phyloP scores from a whole-genome alignment of 208 protist species.

The Leishmania gerbilli region DNA sequence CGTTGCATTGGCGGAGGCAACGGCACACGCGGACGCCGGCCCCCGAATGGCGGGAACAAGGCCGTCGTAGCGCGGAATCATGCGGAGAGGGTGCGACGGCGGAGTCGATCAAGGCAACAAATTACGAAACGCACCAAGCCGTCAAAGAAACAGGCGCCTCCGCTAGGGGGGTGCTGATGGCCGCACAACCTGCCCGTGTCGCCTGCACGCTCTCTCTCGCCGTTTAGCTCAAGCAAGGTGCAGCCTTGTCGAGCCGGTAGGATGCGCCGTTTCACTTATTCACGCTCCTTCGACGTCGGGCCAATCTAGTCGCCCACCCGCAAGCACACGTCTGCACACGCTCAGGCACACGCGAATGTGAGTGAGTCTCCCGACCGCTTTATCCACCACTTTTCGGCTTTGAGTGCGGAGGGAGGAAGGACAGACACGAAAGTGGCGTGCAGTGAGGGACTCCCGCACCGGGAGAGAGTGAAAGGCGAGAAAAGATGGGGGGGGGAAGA shows the following conservation, averaged over 20 bases:
- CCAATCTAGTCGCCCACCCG: not conserved
- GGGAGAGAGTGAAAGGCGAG: not conserved
- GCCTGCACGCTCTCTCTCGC: not conserved
- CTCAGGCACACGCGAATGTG: not conserved
- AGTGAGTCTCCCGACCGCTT: not conserved
- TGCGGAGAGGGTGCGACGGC: not conserved
- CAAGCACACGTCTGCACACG: not conserved
- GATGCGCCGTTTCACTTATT: not conserved
- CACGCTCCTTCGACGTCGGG: not conserved
- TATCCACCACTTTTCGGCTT: not conserved
- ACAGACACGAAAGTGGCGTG: not conserved
- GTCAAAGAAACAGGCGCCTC: not conserved
- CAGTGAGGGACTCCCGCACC: not conserved
- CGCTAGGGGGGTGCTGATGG: not conserved
- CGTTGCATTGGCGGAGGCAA: not conserved
- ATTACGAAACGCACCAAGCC: not conserved
- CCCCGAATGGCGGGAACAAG: conserved; percentile 34
- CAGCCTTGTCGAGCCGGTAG: not conserved
- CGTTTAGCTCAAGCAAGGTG: not conserved
- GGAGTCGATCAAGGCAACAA: not conserved
- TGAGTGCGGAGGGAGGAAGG: not conserved
- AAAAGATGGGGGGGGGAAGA: not conserved
- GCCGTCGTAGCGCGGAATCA: conserved; percentile 38
- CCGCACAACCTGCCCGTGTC: not conserved
- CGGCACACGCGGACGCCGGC: not conserved